Evolutionary conservation across 495 filamentous ascomycete genomes (phyloP).

Genomic region (Tuber calosporum): DNA sequence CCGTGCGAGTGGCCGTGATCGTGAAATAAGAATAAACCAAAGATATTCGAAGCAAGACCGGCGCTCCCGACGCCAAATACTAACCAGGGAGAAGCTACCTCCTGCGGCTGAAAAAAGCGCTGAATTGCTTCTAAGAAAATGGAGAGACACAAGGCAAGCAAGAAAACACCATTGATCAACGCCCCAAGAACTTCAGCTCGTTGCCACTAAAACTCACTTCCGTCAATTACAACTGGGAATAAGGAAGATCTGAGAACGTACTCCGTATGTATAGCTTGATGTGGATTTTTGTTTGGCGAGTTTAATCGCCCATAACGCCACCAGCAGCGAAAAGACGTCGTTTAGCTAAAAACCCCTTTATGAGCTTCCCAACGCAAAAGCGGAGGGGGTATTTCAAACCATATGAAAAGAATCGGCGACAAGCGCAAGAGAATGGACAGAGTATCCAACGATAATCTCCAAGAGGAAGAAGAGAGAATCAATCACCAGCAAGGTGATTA

Average conservation of each 20-base stretch:
- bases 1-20: constrained; percentile 87
- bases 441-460: constrained; percentile 76
- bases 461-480: constrained; percentile 83
- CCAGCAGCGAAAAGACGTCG: constrained; percentile 86
- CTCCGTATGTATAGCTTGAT: constrained; percentile 87
- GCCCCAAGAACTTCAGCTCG: constrained; percentile 96
- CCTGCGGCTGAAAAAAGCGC: constrained; percentile 78
- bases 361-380: background rate
- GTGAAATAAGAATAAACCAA: constrained; percentile 83
- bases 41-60: constrained; percentile 80
- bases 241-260: constrained; percentile 46
- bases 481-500: constrained; percentile 84
- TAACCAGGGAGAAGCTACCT: constrained; percentile 71
- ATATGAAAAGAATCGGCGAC: constrained; percentile 98
- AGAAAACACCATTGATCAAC: constrained; percentile 90
- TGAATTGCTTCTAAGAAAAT: constrained; percentile 93
- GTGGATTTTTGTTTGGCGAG: constrained; percentile 73
- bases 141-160: constrained; percentile 88
- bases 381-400: constrained; percentile 49
- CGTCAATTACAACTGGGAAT: constrained; percentile 33
- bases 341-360: constrained; percentile 57
- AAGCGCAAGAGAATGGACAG: constrained; percentile 81
- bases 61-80: constrained; percentile 80
- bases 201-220: constrained; percentile 64
- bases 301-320: constrained; percentile 92